Conservation (phyloP, 1,284 basidiomycete genomes). For the Pseudozyma flocculosa region DNA sequence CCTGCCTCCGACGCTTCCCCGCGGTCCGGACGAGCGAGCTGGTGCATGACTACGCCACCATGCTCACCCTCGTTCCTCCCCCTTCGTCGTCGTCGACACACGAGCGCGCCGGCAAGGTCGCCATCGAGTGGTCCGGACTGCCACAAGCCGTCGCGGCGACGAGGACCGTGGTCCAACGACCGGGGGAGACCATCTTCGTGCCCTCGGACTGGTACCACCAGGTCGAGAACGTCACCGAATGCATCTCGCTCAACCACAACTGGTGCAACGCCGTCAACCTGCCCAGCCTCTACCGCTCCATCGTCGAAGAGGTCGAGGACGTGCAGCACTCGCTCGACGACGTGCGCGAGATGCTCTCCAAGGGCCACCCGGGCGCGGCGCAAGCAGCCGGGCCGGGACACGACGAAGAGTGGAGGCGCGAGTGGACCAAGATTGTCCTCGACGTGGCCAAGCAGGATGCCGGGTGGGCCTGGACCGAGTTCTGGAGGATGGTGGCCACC, state of each 20-base stretch:
- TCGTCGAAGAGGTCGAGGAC: constrained; percentile 57
- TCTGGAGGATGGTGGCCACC: constrained; percentile 48
- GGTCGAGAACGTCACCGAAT: constrained; percentile 53
- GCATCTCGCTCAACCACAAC: constrained; percentile 52
- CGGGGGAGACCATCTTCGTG: constrained; percentile 48
- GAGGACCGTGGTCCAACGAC: constrained; percentile 3
- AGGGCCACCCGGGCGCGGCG: neutral
- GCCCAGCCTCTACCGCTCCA: constrained; percentile 59
- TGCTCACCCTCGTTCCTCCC: neutral
- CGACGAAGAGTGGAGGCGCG: constrained; percentile 19
- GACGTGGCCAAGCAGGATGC: constrained; percentile 41
- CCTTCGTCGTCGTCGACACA: too few species aligned
- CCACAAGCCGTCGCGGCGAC: neutral
- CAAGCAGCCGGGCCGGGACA: neutral
- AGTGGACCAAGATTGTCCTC: constrained; percentile 40
- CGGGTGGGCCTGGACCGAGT: constrained; percentile 53
- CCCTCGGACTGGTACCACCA: constrained; percentile 58
- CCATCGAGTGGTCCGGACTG: neutral
- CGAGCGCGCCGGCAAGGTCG: too few species aligned
- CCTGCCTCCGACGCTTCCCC: constrained; percentile 53
- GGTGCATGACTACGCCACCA: constrained; percentile 13
- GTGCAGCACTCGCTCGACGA: constrained; percentile 61
- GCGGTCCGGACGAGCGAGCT: constrained; percentile 27
- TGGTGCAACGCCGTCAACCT: constrained; percentile 64
- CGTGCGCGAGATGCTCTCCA: constrained; percentile 59